phyloP scores from a whole-genome alignment of 2,329 filamentous ascomycete genomes.

The Fusarium zealandicum region DNA sequence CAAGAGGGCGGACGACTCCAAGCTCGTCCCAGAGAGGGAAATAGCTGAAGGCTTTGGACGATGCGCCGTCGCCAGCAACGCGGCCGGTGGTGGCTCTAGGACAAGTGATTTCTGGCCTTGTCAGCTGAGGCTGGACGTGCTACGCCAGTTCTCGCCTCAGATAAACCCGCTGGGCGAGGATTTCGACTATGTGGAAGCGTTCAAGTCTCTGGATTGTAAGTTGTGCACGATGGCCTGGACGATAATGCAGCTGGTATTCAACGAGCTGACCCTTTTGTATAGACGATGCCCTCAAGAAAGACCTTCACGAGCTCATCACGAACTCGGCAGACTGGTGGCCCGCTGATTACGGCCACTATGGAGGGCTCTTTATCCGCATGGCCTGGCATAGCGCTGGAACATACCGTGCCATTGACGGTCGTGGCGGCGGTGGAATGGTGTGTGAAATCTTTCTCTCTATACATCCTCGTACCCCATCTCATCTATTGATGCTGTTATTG shows the following conservation, averaged over 20 bases:
- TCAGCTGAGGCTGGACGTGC: constrained; percentile 71
- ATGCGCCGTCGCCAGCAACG: constrained; percentile 44
- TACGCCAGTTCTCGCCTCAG: constrained; percentile 72
- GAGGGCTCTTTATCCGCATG: constrained; percentile 81
- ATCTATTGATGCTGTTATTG: too few relatives aligned
- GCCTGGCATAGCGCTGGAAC: constrained; percentile 83
- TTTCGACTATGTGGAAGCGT: constrained; percentile 76
- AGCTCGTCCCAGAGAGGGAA: constrained; percentile 18
- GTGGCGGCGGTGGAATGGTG: constrained; percentile 72
- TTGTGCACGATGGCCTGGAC: constrained; percentile 20
- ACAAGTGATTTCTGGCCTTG: constrained; percentile 80
- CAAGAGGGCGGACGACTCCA: constrained; percentile 18
- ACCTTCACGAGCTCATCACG: constrained; percentile 74
- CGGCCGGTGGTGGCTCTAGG: constrained; percentile 68
- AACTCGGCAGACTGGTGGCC: constrained; percentile 85
- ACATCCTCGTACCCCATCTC: too few relatives aligned
- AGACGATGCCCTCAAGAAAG: constrained; percentile 72
- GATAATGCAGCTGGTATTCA: too few relatives aligned
- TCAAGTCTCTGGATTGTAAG: constrained; percentile 69
- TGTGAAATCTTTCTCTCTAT: background rate
- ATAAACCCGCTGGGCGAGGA: constrained; percentile 70
- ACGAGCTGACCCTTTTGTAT: constrained; percentile 35
- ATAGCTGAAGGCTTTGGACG: constrained; percentile 32
- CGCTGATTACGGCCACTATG: constrained; percentile 82
- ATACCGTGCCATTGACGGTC: constrained; percentile 77